Percentiles rank a stretch among this genome's conserved stretches.
Evolutionary conservation across 129 eudicot species (phyloP).

Genomic region (Chrysanthemum makinoi): DNA sequence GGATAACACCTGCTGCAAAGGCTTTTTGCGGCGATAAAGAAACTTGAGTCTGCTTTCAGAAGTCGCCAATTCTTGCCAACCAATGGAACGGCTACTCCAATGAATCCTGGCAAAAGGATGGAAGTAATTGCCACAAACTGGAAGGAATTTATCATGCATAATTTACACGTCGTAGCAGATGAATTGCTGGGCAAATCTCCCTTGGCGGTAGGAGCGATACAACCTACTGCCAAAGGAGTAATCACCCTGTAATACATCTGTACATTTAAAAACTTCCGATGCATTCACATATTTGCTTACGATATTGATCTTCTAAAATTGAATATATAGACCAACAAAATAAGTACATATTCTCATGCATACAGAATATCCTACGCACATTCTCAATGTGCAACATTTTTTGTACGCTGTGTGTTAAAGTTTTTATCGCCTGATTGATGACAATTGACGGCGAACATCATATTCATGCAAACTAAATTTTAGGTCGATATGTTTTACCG

Average conservation of each 20-base stretch:
- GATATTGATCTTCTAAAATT: background rate
- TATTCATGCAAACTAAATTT: too few species aligned
- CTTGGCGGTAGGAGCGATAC: conserved; percentile 23
- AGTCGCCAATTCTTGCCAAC: conserved; percentile 47
- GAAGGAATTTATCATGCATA: background rate
- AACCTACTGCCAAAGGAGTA: conserved; percentile 33
- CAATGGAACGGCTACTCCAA: conserved; percentile 32
- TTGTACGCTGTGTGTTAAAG: background rate
- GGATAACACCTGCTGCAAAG: conserved; percentile 70
- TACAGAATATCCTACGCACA: conserved; percentile 29
- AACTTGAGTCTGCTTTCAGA: conserved; percentile 54
- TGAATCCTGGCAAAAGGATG: conserved; percentile 39
- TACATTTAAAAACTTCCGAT: conserved; percentile 14
- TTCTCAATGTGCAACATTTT: conserved; percentile 9
- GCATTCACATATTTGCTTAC: background rate
- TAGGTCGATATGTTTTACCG: too few species aligned
- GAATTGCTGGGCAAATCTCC: conserved; percentile 39
- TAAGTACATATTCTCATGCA: conserved; percentile 22
- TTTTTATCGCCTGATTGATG: background rate
- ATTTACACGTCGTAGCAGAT: background rate
- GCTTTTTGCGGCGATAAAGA: background rate
- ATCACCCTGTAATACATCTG: conserved; percentile 30
- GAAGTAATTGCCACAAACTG: background rate
- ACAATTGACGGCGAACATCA: too few species aligned
- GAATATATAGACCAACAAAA: conserved; percentile 23